Base-by-base conservation (phyloP, 106 monocot species). In the Dactylorhiza incarnata region DNA sequence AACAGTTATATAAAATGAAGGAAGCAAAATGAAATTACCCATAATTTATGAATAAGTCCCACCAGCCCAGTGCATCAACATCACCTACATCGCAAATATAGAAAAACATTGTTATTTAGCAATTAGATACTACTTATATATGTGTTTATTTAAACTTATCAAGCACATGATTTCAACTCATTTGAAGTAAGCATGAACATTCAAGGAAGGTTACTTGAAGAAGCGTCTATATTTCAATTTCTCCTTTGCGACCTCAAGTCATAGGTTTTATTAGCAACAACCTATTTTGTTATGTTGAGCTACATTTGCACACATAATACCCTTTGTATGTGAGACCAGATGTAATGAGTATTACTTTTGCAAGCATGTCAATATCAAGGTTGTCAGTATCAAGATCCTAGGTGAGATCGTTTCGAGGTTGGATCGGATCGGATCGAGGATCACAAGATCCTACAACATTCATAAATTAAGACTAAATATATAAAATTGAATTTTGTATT, bases 31-130 rank as follows among this genome's bases (percentile, higher is more conserved):
- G 48, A n/a, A 43, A 58, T 45, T 93, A 96, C 96, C 96, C 93
- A 76, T 84, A 96, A 84, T 96, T 96, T 84, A 96, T 93, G 77
- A 96, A 96, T 45, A 96, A 75, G 78, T 96, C 90, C 96, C 96
- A 96, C 96, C 96, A 96, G 71, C 93, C 93, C 73, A 93, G 78
- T 47, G 93, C 93, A 76, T 83, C 91, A 65, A 96, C 87, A 80
- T 96, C 91, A 84, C 93, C 96, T 96, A 84, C 74, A 85, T 23
- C 20, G 8, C 12, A 10, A 72, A 72, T 16, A 17, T 69, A 37
- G 14, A 69, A 69, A n/a, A n/a, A 12, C 69, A 72, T 23, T 3
- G 45, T 0, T 7, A 46, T n/a, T 46, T 16, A 69, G 12, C n/a
- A 62, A 62, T 6, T 9, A 22, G 9, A 62, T 22, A 54, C 16